Evolutionary conservation across 2,329 filamentous ascomycete genomes (phyloP), one percentile per base, ranked within the genome.

Genomic region (Colletotrichum costaricense): DNA sequence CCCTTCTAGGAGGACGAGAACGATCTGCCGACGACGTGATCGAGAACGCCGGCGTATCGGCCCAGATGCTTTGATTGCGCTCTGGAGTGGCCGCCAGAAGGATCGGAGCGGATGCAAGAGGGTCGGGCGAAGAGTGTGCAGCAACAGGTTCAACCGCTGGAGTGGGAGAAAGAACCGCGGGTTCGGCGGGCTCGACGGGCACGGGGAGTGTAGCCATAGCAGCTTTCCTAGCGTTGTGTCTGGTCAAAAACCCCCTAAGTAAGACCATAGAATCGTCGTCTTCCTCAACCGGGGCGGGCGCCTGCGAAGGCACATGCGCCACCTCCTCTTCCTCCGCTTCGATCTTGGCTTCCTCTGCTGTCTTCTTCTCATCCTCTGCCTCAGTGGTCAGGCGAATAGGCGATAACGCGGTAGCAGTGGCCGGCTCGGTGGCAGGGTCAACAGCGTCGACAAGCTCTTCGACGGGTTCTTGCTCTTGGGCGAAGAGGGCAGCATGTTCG

Each of bases 171-270:
- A 52, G 63, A 12, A 49, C 16, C 6, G 19, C 33, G 3, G 5
- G 26, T 8, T 33, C 30, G 12, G 54, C 22, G 1, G 75, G 65
- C 14, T 72, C 26, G 22, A 14, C 26, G 6, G 55, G 76, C 6
- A 76, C 77, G 1, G 78, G 78, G 0, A 79, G 79, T 7, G 75
- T 74, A 1, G 79, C 80, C 65, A 80, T 80, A 28, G 81, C 81
- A 63, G 74, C 80, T 75, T 81, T 82, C 68, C 79, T 79, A 2
- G 80, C 81, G 65, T 62, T 60, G 42, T 73, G 70, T 5, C 59
- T 60, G 38, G 46, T 70, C 67, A 73, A 33, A 16, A 73, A 73
- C 19, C 52, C 63, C 38, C 67, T 70, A 57, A 73, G 70, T 42
- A 73, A 26, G 12, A 62, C 52, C 66, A 70, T 1, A 11, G 59